Evolutionary conservation across 2,329 filamentous ascomycete genomes (phyloP).

Genomic region (Beauveria pseudobassiana): DNA sequence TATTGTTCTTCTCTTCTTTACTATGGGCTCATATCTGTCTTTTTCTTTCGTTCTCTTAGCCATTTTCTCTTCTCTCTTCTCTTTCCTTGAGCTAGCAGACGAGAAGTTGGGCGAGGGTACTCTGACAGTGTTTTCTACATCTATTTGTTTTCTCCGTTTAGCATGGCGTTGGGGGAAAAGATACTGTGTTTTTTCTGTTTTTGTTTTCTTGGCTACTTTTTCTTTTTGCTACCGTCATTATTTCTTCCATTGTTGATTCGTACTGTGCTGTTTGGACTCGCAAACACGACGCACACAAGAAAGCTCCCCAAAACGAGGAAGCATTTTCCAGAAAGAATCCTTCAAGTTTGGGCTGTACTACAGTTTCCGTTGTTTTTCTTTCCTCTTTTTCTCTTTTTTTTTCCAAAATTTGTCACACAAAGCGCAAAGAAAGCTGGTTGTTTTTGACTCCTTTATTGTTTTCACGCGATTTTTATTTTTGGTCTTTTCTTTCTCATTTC

Average conservation of each 20-base stretch:
- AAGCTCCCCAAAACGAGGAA: not conserved
- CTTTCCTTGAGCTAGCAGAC: not conserved
- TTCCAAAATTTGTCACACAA: not conserved
- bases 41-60: not conserved
- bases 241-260: not conserved
- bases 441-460: not conserved
- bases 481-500: not conserved
- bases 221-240: not conserved
- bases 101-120: not conserved
- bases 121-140: not conserved
- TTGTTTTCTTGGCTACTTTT: constrained; percentile 11
- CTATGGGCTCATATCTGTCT: constrained; percentile 6
- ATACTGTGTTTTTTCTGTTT: constrained; percentile 6
- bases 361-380: not conserved
- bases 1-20: not conserved
- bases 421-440: not conserved
- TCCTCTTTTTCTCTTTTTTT: not conserved
- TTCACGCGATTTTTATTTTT: not conserved
- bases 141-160: constrained; percentile 16
- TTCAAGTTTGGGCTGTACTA: not conserved
- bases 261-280: no score
- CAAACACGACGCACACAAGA: not conserved
- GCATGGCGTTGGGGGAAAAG: constrained; percentile 26
- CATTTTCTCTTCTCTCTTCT: not conserved
- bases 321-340: not conserved